Conservation (phyloP, 2,329 filamentous ascomycete genomes). For the Hypoxylon sp. region DNA sequence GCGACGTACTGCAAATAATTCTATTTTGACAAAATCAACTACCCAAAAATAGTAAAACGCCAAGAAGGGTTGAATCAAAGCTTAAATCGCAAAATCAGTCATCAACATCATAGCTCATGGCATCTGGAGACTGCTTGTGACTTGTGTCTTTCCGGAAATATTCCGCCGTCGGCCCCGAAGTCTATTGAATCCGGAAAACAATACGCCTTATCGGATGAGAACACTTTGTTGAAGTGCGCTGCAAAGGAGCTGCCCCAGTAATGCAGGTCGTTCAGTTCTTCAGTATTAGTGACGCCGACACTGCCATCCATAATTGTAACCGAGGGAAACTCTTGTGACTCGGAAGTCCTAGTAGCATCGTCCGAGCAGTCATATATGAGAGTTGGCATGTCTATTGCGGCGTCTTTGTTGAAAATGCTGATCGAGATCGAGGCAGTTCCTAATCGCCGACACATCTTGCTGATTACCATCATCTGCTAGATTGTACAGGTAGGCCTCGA, state of each 20-base stretch:
- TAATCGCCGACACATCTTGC: constrained; percentile 8
- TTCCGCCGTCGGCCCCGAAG: not conserved
- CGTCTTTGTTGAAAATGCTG: constrained; percentile 10
- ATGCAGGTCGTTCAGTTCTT: not conserved
- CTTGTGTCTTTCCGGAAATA: constrained; percentile 4
- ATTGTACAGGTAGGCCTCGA: constrained; percentile 18
- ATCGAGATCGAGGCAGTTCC: constrained; percentile 15
- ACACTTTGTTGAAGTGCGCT: constrained; percentile 14
- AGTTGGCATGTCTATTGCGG: not conserved
- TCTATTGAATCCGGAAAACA: not conserved
- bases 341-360: not conserved
- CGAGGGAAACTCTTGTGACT: constrained; percentile 10
- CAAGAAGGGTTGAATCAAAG: not conserved
- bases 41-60: not conserved
- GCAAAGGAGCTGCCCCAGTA: constrained; percentile 13
- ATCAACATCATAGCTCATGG: constrained; percentile 10
- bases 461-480: not conserved
- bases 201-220: constrained; percentile 1
- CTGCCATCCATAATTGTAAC: not conserved
- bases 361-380: constrained; percentile 14
- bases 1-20: not conserved
- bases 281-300: not conserved
- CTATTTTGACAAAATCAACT: not conserved
- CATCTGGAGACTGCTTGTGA: not conserved
- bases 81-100: not conserved